Base-by-base conservation (phyloP, 306 rosid genomes). In the Cucurbita moschata region DNA sequence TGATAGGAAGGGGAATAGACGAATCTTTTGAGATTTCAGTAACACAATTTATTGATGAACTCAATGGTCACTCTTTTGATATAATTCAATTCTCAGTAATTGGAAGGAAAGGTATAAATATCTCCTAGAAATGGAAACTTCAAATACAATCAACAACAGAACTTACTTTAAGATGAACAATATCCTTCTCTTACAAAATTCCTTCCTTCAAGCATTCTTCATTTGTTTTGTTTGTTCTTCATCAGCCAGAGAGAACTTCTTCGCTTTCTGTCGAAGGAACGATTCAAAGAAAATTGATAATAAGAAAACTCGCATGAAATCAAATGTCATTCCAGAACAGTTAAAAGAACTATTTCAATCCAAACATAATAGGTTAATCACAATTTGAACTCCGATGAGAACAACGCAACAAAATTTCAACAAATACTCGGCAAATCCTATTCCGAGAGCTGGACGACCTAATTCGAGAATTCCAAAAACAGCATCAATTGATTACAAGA, bases 241-340 rank as follows among this genome's bases (percentile, higher is more conserved):
- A 59, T 82, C 88, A 65, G 88, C 84, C 23, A 90, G 79, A 53
- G 88, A 85, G 81, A 94, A 94, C 77, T 82, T 90, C 85, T 87
- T 90, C 83, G 90, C 98, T 79, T 90, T 94, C 98, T 94, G 92
- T 76, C 37, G n/a, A 73, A 69, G 57, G 6, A 62, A 35, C 13
- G 16, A 16, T 7, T 16, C 6, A 56, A n/a, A 12, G 38, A 35
- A 12, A 42, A 68, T 30, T 30, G 0, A 19, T 19, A 19, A 19
- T 19, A n/a, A 12, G 38, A 35, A 12, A 42, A 68, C 2, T 30
- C 35, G 35, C 35, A 30, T 30, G 35, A 30, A 30, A 30, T 30
- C 35, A 30, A 30, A 26, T 26, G 30, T 26, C 30, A 26, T 26
- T 26, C 30, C 30, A 26, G 30, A 26, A 26, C 30, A 21, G 1